phyloP scores from a whole-genome alignment of 495 filamentous ascomycete species.

The Daldinia vernicosa region DNA sequence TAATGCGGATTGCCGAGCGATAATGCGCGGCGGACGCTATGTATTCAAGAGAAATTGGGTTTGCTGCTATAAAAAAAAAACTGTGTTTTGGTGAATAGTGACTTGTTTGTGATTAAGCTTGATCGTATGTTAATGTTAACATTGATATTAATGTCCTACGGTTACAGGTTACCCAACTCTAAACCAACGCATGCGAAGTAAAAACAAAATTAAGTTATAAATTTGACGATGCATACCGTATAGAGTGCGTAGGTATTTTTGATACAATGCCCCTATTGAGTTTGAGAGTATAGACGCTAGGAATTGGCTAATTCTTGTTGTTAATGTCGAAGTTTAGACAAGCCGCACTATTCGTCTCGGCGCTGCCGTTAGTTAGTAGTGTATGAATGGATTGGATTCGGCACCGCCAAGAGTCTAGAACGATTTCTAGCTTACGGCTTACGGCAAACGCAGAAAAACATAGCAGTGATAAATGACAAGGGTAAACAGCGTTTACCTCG shows the following conservation, averaged over 20 bases:
- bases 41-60: slow-evolving; percentile 15
- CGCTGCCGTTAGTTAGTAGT: slow-evolving; percentile 10
- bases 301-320: neutral
- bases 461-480: neutral
- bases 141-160: slow-evolving; percentile 1
- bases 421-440: neutral
- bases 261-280: no score
- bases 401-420: slow-evolving; percentile 23
- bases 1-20: neutral
- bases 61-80: no score
- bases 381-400: neutral
- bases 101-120: neutral
- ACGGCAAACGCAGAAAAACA: neutral
- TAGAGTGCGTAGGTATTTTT: neutral
- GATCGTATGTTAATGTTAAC: no score
- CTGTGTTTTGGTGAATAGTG: neutral
- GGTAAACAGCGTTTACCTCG: neutral
- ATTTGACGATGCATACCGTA: neutral
- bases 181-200: slow-evolving; percentile 1
- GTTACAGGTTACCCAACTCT: slow-evolving; percentile 4
- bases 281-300: neutral
- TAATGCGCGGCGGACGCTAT: neutral
- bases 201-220: neutral
- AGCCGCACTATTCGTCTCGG: slow-evolving; percentile 10
- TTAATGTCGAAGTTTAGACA: neutral